Base-by-base conservation (phyloP, 352 stramenopile species). In the Phytopythium aichiense region DNA sequence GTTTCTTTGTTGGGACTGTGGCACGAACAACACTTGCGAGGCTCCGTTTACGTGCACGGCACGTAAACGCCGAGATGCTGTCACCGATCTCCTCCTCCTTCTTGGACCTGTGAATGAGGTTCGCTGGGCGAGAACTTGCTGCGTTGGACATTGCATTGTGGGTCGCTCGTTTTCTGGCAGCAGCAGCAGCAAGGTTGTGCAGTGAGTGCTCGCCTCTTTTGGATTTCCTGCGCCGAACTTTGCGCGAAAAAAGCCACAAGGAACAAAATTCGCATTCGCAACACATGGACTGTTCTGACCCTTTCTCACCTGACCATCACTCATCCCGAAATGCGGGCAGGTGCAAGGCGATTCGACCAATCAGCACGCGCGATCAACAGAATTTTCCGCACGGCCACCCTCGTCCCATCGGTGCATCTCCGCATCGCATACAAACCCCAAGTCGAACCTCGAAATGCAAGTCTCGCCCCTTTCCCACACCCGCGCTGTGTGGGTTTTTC, bases 351-450 rank as follows among this genome's bases (percentile, higher is more conserved):
- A 38, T 23, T 35, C 35, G 48, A 22, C 71, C 73, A 84, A 81
- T 81, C 55, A 78, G 28, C 33, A 25, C 7, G 11, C 42, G 0
- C 2, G 12, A 66, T 67, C 22, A 54, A 58, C 52, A 62, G 71
- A 81, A 81, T 59, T 52, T 84, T 81, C 74, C 68, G 42, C 52
- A 33, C 33, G 8, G 18, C 16, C 35, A 8, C 8, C 5, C 9
- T 40, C 12, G 35, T 40, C 35, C 35, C 6, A 40, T 4, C 20
- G 8, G 16, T 6, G n/a, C 23, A 12, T 38, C 28, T 9, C 9
- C 22, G 23, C 49, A 63, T 59, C 46, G 15, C 58, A 55, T 52
- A 45, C 51, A 57, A 57, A 57, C 16, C 6, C 0, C 50, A 56
- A 56, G 2, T 20, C 2, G 7, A 11, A 11, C n/a, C 31, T 5